Evolutionary conservation across 345 rosid species (phyloP).

Genomic region (Geranium rotundifolium): DNA sequence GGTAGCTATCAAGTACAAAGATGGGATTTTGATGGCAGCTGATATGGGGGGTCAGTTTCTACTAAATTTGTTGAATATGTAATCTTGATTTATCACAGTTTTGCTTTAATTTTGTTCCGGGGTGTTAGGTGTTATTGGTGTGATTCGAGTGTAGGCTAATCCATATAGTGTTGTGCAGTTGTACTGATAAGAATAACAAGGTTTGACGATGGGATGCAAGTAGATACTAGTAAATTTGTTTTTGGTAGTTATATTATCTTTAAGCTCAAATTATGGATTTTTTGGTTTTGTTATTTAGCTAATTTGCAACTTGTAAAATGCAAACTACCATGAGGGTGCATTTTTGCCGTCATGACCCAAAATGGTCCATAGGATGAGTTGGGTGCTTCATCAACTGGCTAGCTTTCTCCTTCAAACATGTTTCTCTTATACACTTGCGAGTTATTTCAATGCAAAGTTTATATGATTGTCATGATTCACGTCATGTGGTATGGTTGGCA

Average conservation of each 20-base stretch:
- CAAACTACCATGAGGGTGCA: neutral
- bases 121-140: neutral
- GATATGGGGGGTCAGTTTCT: conserved; percentile 75
- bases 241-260: neutral
- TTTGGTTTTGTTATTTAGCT: neutral
- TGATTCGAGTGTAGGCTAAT: no score
- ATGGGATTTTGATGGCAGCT: conserved; percentile 94
- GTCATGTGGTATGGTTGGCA: neutral
- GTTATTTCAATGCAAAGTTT: neutral
- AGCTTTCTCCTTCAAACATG: neutral
- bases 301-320: neutral
- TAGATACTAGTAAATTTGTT: neutral
- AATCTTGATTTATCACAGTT: neutral
- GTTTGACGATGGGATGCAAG: neutral
- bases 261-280: neutral
- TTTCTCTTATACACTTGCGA: no score
- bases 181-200: neutral
- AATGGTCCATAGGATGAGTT: no score
- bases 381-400: neutral
- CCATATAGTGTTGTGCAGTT: neutral
- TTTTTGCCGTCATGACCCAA: no score
- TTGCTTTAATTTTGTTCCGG: neutral
- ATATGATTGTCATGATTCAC: neutral
- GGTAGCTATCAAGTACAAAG: conserved; percentile 85
- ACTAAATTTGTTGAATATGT: neutral